A percentile compares a stretch with the other conserved stretches of the same genome.
phyloP scores from a whole-genome alignment of 192 early-diverging fungal genomes.

The Phlyctochytrium arcticum region DNA sequence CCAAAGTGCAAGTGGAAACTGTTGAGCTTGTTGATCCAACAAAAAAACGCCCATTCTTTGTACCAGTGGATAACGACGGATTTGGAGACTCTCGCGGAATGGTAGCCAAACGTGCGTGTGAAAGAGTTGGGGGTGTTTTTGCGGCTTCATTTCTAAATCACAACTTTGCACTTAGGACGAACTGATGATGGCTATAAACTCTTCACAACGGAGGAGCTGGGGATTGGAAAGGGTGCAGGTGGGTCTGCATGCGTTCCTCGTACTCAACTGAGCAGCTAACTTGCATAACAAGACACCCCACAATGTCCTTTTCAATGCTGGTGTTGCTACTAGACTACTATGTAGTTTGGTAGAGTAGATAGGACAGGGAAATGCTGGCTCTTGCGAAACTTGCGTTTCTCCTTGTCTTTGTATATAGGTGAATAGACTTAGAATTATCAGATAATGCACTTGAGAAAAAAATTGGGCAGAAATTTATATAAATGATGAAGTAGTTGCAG shows the following conservation, averaged over 20 bases:
- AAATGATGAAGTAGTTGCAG: too few species aligned
- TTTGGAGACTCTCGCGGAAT: constrained; percentile 10
- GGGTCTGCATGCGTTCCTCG: not conserved
- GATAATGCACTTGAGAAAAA: too few species aligned
- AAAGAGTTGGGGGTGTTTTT: too few species aligned
- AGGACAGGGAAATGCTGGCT: too few species aligned
- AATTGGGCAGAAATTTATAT: too few species aligned
- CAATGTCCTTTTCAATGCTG: constrained; percentile 26
- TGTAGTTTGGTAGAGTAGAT: too few species aligned
- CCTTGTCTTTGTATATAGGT: too few species aligned
- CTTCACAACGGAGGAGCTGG: constrained; percentile 7
- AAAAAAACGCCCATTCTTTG: not conserved
- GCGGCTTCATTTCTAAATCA: not conserved
- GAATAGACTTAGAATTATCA: too few species aligned
- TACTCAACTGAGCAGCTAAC: too few species aligned
- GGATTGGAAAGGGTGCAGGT: constrained; percentile 18
- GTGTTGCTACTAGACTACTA: constrained; percentile 11
- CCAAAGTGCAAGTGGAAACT: constrained; percentile 22
- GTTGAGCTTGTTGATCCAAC: constrained; percentile 4
- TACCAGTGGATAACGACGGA: not conserved
- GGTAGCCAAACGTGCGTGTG: not conserved
- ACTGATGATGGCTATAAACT: constrained; percentile 16
- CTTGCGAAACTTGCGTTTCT: too few species aligned
- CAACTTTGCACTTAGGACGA: not conserved
- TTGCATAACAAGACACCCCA: constrained; percentile 23